phyloP scores from a whole-genome alignment of 805 yeast genomes.

The Starmera pachycereana region DNA sequence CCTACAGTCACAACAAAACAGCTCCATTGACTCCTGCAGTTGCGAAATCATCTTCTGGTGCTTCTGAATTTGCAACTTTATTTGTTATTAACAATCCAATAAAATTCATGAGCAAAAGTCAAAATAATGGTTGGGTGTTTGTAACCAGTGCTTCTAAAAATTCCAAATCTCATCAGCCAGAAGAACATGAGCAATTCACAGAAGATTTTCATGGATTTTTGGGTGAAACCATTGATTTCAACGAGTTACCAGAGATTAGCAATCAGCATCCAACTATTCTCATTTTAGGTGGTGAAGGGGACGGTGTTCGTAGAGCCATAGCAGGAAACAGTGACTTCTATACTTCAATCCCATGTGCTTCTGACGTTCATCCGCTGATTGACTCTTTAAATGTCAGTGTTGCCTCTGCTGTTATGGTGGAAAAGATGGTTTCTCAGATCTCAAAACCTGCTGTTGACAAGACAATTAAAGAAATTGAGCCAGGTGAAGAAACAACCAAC shows the following conservation, averaged over 20 bases:
- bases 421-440: slow-evolving; percentile 11
- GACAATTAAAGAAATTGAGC: too few relatives aligned
- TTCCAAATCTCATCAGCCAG: slow-evolving; percentile 3
- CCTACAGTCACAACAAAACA: slow-evolving; percentile 57
- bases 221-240: slow-evolving; percentile 23
- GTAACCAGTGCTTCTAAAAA: slow-evolving; percentile 45
- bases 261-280: slow-evolving; percentile 49
- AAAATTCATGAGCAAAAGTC: slow-evolving; percentile 46
- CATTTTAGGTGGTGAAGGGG: slow-evolving; percentile 80
- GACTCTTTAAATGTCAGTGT: slow-evolving; percentile 88
- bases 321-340: slow-evolving; percentile 43
- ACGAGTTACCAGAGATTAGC: slow-evolving; percentile 34
- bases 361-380: slow-evolving; percentile 28
- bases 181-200: slow-evolving; percentile 13
- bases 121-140: slow-evolving; percentile 55
- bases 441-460: too few relatives aligned
- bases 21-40: slow-evolving; percentile 73
- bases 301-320: slow-evolving; percentile 65
- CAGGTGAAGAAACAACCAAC: too few relatives aligned
- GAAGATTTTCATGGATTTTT: slow-evolving; percentile 8
- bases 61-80: slow-evolving; percentile 62
- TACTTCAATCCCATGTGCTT: slow-evolving; percentile 24
- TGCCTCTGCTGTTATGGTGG: slow-evolving; percentile 65
- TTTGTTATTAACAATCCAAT: slow-evolving; percentile 50
- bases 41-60: slow-evolving; percentile 76